phyloP scores from a whole-genome alignment of 2,329 filamentous ascomycete genomes.

The Penicillium sp. region DNA sequence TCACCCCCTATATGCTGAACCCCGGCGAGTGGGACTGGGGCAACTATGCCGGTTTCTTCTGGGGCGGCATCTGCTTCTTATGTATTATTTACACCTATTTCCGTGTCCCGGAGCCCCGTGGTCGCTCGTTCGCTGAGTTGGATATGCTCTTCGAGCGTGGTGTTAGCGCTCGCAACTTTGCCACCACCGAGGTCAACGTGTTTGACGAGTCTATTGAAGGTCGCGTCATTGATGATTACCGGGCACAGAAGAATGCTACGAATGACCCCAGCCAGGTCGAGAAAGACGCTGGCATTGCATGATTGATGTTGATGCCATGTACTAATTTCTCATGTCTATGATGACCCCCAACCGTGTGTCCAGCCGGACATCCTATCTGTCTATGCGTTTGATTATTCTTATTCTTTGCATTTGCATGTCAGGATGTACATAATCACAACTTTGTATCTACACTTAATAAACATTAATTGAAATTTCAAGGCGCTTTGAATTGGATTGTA shows the following conservation, averaged over 20 bases:
- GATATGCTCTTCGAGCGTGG: slow-evolving; percentile 81
- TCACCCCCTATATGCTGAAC: slow-evolving; percentile 94
- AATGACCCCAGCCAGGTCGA: slow-evolving; percentile 62
- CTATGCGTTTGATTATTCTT: not conserved
- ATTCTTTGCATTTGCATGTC: not conserved
- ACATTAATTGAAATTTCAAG: not conserved
- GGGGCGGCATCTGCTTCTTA: slow-evolving; percentile 78
- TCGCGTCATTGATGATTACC: slow-evolving; percentile 38
- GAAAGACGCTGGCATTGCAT: slow-evolving; percentile 45
- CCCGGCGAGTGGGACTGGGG: slow-evolving; percentile 85
- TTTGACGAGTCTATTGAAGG: slow-evolving; percentile 52
- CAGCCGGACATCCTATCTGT: not conserved
- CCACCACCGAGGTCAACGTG: slow-evolving; percentile 61
- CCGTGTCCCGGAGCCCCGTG: slow-evolving; percentile 78
- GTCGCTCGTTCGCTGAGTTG: slow-evolving; percentile 83
- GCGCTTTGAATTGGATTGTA: not conserved
- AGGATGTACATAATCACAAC: slow-evolving; percentile 25
- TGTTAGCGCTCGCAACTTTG: slow-evolving; percentile 75
- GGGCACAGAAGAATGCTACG: slow-evolving; percentile 55
- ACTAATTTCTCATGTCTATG: slow-evolving; percentile 28
- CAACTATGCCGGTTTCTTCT: slow-evolving; percentile 88
- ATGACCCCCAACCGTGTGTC: slow-evolving; percentile 11
- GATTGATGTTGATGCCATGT: slow-evolving; percentile 21
- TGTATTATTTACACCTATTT: slow-evolving; percentile 85
- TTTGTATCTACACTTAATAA: slow-evolving; percentile 12